A percentile compares a stretch with the other conserved stretches of the same genome.
Evolutionary conservation across 495 filamentous ascomycete genomes (phyloP).

Genomic region (Hypoxylon subgilvum): DNA sequence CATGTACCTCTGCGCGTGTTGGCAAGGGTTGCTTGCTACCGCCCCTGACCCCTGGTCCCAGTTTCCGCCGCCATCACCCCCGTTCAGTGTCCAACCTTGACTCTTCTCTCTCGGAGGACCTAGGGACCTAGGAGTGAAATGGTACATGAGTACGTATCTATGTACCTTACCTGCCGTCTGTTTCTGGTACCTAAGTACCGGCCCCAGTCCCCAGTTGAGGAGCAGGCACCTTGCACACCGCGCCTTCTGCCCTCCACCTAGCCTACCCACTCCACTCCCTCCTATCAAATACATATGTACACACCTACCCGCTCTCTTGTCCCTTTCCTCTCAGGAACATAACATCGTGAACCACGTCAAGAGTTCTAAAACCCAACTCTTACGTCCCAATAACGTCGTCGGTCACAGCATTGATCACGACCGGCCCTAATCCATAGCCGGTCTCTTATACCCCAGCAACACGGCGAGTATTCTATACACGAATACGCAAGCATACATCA

Average conservation of each 20-base stretch:
- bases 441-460: constrained; percentile 3
- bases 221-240: constrained; percentile 38
- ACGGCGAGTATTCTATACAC: constrained; percentile 19
- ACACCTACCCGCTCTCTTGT: constrained; percentile 35
- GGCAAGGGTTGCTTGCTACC: constrained; percentile 29
- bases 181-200: not conserved
- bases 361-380: constrained; percentile 24
- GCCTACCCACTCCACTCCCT: constrained; percentile 38
- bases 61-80: constrained; percentile 31
- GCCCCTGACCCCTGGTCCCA: constrained; percentile 32
- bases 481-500: constrained; percentile 28
- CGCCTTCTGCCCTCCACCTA: constrained; percentile 39
- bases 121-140: not conserved
- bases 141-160: constrained; percentile 11
- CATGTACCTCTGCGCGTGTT: constrained; percentile 39
- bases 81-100: constrained; percentile 3
- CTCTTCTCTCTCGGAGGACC: constrained; percentile 19
- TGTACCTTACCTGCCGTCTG: constrained; percentile 24
- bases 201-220: too few species aligned
- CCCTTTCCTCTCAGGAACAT: constrained; percentile 18
- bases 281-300: constrained; percentile 44
- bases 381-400: constrained; percentile 24
- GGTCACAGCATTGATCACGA: constrained; percentile 34
- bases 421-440: constrained; percentile 29
- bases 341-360: constrained; percentile 32